These are phyloP conservation scores for Arthrobotrys sinensis DNA, from an alignment of 2,329 filamentous ascomycete genomes.

Conservation along the genomic window DNA sequence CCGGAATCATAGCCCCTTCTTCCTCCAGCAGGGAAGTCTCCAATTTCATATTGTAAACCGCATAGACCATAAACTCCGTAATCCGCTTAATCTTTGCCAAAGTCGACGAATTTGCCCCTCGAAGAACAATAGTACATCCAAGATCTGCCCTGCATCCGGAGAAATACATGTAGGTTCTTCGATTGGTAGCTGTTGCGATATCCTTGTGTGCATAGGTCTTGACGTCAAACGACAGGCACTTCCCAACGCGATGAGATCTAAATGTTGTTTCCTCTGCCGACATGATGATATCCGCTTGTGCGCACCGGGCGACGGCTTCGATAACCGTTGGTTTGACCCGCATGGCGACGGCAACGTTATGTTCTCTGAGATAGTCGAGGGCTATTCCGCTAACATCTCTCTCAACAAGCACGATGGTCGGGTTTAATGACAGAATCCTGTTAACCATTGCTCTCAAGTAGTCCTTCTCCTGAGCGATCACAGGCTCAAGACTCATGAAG, in stretches of 20 bases:
- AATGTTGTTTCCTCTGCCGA: conserved; percentile 92
- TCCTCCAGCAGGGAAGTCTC: conserved; percentile 95
- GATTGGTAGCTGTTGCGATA: conserved; percentile 72
- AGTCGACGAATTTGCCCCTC: conserved; percentile 80
- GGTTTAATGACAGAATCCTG: conserved; percentile 86
- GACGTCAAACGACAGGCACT: conserved; percentile 90
- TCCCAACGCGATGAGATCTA: conserved; percentile 81
- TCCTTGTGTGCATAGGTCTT: conserved; percentile 91
- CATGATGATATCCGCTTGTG: conserved; percentile 91
- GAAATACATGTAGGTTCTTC: conserved; percentile 93
- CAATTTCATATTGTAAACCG: conserved; percentile 96
- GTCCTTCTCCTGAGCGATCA: conserved; percentile 96
- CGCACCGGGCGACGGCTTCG: conserved; percentile 92
- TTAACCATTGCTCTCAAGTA: conserved; percentile 92
- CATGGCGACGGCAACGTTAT: conserved; percentile 92
- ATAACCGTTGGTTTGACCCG: conserved; percentile 97
- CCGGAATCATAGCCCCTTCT: conserved; percentile 87
- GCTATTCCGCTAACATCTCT: conserved; percentile 93
- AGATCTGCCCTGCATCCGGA: conserved; percentile 86
- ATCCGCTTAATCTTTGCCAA: conserved; percentile 89
- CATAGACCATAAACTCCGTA: conserved; percentile 98
- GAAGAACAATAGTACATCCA: conserved; percentile 92
- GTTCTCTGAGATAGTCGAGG: conserved; percentile 86
- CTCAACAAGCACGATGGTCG: conserved; percentile 90
- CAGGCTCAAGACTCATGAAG: conserved; percentile 97